Conservation (phyloP, 2,329 filamentous ascomycete genomes). For the Xylariales sp. region DNA sequence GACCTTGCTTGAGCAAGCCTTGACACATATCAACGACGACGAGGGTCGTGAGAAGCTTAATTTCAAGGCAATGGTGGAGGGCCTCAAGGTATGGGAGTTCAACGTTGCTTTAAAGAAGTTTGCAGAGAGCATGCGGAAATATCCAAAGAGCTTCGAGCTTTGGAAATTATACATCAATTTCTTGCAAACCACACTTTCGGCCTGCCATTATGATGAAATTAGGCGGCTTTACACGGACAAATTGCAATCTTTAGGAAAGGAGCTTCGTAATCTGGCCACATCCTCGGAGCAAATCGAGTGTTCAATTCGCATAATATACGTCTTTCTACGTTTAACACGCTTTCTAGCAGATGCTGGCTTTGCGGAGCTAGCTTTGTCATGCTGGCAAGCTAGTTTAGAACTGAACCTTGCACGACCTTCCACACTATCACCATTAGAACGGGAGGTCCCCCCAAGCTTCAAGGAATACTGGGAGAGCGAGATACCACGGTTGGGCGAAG, state of each 20-base stretch:
- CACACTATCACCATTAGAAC: constrained; percentile 43
- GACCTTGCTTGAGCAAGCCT: constrained; percentile 81
- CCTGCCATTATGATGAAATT: constrained; percentile 75
- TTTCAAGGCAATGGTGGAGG: constrained; percentile 78
- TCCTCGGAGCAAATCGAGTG: constrained; percentile 29
- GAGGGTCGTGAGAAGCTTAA: constrained; percentile 70
- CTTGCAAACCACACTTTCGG: constrained; percentile 73
- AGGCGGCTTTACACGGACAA: constrained; percentile 70
- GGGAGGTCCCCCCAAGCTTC: constrained; percentile 59
- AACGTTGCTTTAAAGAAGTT: constrained; percentile 73
- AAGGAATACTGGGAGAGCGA: constrained; percentile 90
- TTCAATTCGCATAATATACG: constrained; percentile 68
- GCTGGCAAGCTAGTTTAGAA: constrained; percentile 88
- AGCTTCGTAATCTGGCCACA: constrained; percentile 25
- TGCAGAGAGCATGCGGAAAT: constrained; percentile 67
- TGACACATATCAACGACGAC: constrained; percentile 64
- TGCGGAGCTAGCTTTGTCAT: constrained; percentile 77
- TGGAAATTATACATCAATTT: constrained; percentile 82
- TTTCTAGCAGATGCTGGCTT: constrained; percentile 84
- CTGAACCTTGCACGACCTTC: constrained; percentile 71
- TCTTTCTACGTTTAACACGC: constrained; percentile 78
- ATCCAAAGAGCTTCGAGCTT: constrained; percentile 69
- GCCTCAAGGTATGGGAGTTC: constrained; percentile 77
- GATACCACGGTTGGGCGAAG: constrained; percentile 80
- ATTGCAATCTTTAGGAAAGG: constrained; percentile 55